Evolutionary conservation across 306 rosid species (phyloP).

Genomic region (Comarum palustre): DNA sequence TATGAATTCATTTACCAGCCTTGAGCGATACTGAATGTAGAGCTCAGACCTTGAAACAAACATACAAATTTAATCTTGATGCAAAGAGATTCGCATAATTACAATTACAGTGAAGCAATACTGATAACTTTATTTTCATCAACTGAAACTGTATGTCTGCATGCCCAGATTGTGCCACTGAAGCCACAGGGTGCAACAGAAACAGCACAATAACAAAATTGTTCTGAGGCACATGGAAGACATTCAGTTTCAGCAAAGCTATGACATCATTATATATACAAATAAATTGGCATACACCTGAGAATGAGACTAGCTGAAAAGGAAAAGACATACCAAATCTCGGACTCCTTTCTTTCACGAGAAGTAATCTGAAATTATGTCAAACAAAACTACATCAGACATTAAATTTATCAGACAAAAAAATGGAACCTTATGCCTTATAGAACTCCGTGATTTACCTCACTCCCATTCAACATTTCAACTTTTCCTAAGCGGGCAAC

Average conservation of each 20-base stretch:
- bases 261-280: conserved; percentile 1
- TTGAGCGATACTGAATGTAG: neutral
- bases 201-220: neutral
- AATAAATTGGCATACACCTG: neutral
- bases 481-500: conserved; percentile 73
- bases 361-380: conserved; percentile 53
- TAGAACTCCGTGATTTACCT: conserved; percentile 49
- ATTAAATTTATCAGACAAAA: conserved; percentile 16
- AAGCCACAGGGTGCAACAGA: neutral
- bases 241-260: neutral
- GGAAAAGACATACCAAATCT: conserved; percentile 63
- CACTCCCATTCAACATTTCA: conserved; percentile 78
- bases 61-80: too few species aligned
- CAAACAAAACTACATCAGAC: conserved; percentile 18
- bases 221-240: neutral
- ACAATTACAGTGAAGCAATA: neutral
- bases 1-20: neutral
- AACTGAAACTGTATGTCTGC: neutral
- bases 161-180: neutral
- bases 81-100: neutral
- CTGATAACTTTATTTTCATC: neutral
- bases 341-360: conserved; percentile 95
- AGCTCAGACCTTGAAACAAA: neutral
- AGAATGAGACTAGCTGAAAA: conserved; percentile 9
- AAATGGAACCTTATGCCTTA: conserved; percentile 2